phyloP scores from a whole-genome alignment of 805 yeast genomes.

The Wickerhamiella kurtzmanii region DNA sequence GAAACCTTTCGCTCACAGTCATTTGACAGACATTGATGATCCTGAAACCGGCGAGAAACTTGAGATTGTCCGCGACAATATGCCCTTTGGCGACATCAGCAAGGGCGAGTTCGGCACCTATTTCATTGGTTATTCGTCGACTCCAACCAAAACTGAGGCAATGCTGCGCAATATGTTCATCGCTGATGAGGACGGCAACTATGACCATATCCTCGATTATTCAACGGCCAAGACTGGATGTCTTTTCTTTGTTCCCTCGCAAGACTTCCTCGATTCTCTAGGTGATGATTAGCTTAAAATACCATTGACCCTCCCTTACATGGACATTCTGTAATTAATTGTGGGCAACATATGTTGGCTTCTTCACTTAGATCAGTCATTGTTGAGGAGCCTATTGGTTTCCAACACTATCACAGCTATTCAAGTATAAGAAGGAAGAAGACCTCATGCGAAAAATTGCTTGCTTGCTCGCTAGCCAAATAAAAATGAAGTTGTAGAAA shows the following conservation, averaged over 20 bases:
- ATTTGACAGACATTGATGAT: slow-evolving; percentile 45
- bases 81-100: slow-evolving; percentile 18
- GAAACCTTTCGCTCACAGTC: slow-evolving; percentile 26
- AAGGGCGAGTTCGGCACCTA: slow-evolving; percentile 18
- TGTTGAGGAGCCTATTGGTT: too few species aligned
- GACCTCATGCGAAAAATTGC: too few species aligned
- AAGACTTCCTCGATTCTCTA: slow-evolving; percentile 8
- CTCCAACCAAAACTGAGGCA: slow-evolving; percentile 12
- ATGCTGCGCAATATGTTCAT: slow-evolving; percentile 19
- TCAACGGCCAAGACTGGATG: slow-evolving; percentile 14
- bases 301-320: too few species aligned
- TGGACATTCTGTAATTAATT: too few species aligned
- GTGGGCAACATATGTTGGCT: too few species aligned
- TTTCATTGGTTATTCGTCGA: slow-evolving; percentile 17
- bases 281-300: slow-evolving; percentile 3
- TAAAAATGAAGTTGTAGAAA: too few species aligned
- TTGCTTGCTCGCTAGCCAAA: too few species aligned
- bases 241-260: slow-evolving; percentile 15
- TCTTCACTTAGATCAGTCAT: too few species aligned
- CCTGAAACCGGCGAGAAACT: slow-evolving; percentile 1
- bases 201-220: slow-evolving; percentile 18
- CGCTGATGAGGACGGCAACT: slow-evolving; percentile 18
- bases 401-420: too few species aligned
- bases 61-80: slow-evolving; percentile 15
- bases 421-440: too few species aligned